These are phyloP conservation scores for Ophiostoma perfectum DNA, from an alignment of 2,329 filamentous ascomycete species.

Conservation along the genomic window DNA sequence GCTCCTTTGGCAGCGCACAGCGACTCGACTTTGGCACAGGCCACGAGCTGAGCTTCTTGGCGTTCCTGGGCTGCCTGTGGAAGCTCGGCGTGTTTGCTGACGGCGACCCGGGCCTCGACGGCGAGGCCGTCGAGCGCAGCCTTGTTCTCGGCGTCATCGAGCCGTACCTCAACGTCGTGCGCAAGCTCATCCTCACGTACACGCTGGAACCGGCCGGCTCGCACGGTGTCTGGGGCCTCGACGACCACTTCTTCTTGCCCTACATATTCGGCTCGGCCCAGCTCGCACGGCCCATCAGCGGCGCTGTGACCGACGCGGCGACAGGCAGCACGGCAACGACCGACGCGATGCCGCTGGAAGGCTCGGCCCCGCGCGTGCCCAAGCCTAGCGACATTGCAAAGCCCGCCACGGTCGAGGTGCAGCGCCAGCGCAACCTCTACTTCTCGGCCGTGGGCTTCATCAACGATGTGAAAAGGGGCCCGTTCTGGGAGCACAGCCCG, in stretches of 20 bases:
- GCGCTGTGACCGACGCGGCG: slow-evolving; percentile 34
- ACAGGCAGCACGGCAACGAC: slow-evolving; percentile 33
- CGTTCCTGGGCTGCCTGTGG: slow-evolving; percentile 86
- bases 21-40: slow-evolving; percentile 93
- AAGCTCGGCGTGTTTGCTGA: slow-evolving; percentile 74
- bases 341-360: slow-evolving; percentile 67
- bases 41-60: slow-evolving; percentile 90
- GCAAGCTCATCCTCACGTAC: slow-evolving; percentile 80
- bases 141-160: slow-evolving; percentile 81
- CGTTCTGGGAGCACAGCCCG: slow-evolving; percentile 96
- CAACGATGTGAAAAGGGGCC: slow-evolving; percentile 90
- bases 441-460: slow-evolving; percentile 96
- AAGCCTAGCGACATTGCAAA: slow-evolving; percentile 66
- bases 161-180: slow-evolving; percentile 76
- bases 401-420: slow-evolving; percentile 55
- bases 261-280: slow-evolving; percentile 96
- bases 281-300: slow-evolving; percentile 64
- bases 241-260: slow-evolving; percentile 89
- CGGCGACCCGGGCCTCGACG: slow-evolving; percentile 34
- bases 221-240: slow-evolving; percentile 97
- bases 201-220: slow-evolving; percentile 92
- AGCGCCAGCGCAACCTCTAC: slow-evolving; percentile 73
- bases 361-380: slow-evolving; percentile 67
- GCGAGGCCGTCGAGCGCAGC: slow-evolving; percentile 62
- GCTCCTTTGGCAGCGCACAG: slow-evolving; percentile 81